A percentile compares a stretch with the other conserved stretches of the same genome.
These are phyloP conservation scores for Isatis tinctoria DNA, from an alignment of 345 rosid genomes.

Conservation along the genomic window DNA sequence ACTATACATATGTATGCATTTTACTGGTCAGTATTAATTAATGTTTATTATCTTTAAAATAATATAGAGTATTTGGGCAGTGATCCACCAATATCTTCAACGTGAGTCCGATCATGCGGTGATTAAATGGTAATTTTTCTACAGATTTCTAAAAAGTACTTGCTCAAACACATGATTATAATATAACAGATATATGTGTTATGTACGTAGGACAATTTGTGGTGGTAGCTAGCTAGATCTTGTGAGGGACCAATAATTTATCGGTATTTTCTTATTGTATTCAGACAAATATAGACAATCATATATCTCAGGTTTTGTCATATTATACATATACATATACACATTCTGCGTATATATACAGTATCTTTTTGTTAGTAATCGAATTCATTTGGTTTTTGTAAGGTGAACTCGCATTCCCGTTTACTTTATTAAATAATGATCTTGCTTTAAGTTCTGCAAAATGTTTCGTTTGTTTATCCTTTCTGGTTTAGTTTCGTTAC, in stretches of 20 bases:
- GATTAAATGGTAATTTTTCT: neutral
- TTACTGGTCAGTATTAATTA: neutral
- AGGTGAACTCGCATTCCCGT: too few species aligned
- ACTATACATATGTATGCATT: neutral
- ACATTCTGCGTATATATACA: too few species aligned
- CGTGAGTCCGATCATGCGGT: slow-evolving; percentile 3
- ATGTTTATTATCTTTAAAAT: too few species aligned
- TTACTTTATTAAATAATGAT: too few species aligned
- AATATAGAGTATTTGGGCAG: neutral
- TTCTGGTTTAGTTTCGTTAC: too few species aligned
- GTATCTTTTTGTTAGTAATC: too few species aligned
- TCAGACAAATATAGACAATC: neutral
- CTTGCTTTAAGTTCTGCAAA: too few species aligned
- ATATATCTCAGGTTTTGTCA: too few species aligned
- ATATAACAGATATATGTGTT: neutral
- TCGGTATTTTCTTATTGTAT: neutral
- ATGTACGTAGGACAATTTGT: slow-evolving; percentile 10
- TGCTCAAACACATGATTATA: neutral
- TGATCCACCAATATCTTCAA: slow-evolving; percentile 12
- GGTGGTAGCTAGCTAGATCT: slow-evolving; percentile 24
- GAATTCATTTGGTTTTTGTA: too few species aligned
- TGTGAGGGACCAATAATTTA: neutral
- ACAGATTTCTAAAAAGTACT: neutral
- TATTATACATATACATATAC: too few species aligned
- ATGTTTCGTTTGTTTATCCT: too few species aligned